These are phyloP conservation scores for Boletus patriciae DNA, from an alignment of 768 basidiomycete species.

Conservation along the genomic window DNA sequence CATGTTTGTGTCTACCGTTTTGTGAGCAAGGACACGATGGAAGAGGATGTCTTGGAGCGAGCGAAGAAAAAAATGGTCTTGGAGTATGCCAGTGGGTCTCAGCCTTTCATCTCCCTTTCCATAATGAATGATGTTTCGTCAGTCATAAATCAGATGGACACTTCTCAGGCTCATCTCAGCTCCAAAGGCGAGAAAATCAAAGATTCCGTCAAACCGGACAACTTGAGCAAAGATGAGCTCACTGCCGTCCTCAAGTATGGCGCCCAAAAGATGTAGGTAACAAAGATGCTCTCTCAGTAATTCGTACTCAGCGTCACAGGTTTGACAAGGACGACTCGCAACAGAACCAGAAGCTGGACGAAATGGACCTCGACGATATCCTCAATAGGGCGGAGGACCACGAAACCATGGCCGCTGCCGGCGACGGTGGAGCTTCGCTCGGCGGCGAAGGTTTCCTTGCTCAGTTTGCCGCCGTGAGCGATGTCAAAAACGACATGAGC, in stretches of 20 bases:
- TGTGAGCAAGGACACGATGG: slow-evolving; percentile 99
- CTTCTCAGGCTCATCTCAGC: slow-evolving; percentile 93
- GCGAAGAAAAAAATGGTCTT: slow-evolving; percentile 99
- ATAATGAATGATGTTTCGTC: slow-evolving; percentile 14
- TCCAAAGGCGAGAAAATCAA: slow-evolving; percentile 67
- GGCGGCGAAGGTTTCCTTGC: slow-evolving; percentile 97
- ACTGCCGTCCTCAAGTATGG: slow-evolving; percentile 98
- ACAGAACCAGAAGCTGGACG: slow-evolving; percentile 94
- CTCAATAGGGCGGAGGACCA: slow-evolving; percentile 96
- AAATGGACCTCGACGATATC: slow-evolving; percentile 99
- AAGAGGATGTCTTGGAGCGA: slow-evolving; percentile 96
- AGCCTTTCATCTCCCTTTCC: slow-evolving; percentile 13
- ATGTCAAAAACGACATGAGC: slow-evolving; percentile 97
- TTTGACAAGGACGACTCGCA: slow-evolving; percentile 96
- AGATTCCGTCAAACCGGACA: slow-evolving; percentile 73
- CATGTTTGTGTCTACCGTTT: slow-evolving; percentile 99
- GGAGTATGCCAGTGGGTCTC: slow-evolving; percentile 92
- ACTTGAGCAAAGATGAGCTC: slow-evolving; percentile 93
- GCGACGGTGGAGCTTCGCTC: slow-evolving; percentile 88
- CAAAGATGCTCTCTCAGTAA: slow-evolving; percentile 4
- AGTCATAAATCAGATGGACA: slow-evolving; percentile 99
- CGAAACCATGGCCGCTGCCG: slow-evolving; percentile 83
- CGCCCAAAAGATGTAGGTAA: slow-evolving; percentile 88
- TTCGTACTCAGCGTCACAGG: slow-evolving; percentile 42
- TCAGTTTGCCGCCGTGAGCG: slow-evolving; percentile 93